Evolutionary conservation across 306 rosid species (phyloP).

Genomic region (Rubus parviflorus): DNA sequence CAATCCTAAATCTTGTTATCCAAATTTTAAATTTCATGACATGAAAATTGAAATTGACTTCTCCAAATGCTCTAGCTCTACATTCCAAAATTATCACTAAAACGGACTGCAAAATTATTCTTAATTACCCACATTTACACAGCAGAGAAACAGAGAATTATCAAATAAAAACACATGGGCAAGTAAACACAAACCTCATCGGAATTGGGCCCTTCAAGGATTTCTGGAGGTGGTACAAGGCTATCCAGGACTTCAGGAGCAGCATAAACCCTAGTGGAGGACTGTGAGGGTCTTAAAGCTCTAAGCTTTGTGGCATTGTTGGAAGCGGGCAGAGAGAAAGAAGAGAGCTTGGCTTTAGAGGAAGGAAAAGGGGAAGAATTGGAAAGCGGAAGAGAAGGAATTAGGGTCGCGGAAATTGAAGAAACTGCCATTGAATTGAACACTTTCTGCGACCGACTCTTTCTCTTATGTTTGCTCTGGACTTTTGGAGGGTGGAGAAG

Average conservation of each 20-base stretch:
- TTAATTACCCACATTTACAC: slow-evolving; percentile 7
- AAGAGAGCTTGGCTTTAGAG: slow-evolving; percentile 36
- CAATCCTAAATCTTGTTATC: background rate
- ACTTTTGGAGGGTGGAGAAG: background rate
- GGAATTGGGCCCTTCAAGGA: slow-evolving; percentile 36
- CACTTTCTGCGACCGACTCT: background rate
- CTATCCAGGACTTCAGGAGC: slow-evolving; percentile 65
- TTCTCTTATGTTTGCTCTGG: background rate
- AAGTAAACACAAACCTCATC: slow-evolving; percentile 43
- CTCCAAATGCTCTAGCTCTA: background rate
- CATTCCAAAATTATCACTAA: background rate
- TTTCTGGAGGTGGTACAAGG: slow-evolving; percentile 43
- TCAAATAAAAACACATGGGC: slow-evolving; percentile 14
- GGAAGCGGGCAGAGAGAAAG: slow-evolving; percentile 31
- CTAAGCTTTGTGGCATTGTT: slow-evolving; percentile 36
- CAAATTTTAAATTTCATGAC: background rate
- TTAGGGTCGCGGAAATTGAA: slow-evolving; percentile 55
- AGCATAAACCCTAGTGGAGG: slow-evolving; percentile 53
- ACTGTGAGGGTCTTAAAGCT: slow-evolving; percentile 39
- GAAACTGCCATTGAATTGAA: slow-evolving; percentile 69
- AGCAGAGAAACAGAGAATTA: slow-evolving; percentile 5
- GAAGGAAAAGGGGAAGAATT: slow-evolving; percentile 41
- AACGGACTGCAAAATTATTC: background rate
- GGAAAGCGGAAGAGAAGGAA: slow-evolving; percentile 52
- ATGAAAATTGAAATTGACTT: background rate